Evolutionary conservation across 306 rosid genomes (phyloP).

Genomic region (Spatholobus suberectus): DNA sequence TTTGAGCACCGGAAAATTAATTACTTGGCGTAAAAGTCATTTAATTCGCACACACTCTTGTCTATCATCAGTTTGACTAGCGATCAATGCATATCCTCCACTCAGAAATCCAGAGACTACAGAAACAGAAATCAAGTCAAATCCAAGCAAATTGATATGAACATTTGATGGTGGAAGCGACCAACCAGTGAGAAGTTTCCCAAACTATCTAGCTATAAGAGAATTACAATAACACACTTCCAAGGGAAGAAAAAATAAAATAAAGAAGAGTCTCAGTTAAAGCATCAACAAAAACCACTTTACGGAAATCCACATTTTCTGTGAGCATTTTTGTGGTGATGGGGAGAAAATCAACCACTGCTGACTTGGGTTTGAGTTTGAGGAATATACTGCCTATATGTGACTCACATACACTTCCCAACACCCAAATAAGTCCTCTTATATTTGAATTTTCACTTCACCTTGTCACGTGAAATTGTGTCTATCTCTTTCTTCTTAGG

Average conservation of each 20-base stretch:
- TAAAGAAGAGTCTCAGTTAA: conserved; percentile 40
- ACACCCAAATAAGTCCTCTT: neutral
- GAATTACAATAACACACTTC: conserved; percentile 38
- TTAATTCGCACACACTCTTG: conserved; percentile 39
- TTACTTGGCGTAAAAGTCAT: conserved; percentile 32
- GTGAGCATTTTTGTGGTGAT: conserved; percentile 25
- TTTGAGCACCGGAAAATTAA: conserved; percentile 39
- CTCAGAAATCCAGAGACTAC: conserved; percentile 20
- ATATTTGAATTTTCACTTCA: neutral
- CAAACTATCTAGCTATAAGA: conserved; percentile 43
- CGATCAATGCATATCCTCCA: conserved; percentile 32
- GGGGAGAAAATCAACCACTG: conserved; percentile 32
- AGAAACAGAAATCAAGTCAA: conserved; percentile 22
- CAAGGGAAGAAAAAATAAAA: conserved; percentile 2
- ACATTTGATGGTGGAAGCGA: conserved; percentile 47
- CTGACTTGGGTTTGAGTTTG: conserved; percentile 21
- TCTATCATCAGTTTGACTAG: conserved; percentile 39
- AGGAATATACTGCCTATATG: conserved; percentile 23
- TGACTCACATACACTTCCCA: neutral
- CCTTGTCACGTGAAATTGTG: neutral
- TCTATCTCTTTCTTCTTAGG: neutral
- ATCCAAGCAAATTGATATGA: conserved; percentile 47
- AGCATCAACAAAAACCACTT: conserved; percentile 47
- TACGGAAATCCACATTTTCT: conserved; percentile 31
- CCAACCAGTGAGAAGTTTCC: conserved; percentile 9